Conservation (phyloP, 805 yeast species). For the Wickerhamiella alocasiicola region DNA sequence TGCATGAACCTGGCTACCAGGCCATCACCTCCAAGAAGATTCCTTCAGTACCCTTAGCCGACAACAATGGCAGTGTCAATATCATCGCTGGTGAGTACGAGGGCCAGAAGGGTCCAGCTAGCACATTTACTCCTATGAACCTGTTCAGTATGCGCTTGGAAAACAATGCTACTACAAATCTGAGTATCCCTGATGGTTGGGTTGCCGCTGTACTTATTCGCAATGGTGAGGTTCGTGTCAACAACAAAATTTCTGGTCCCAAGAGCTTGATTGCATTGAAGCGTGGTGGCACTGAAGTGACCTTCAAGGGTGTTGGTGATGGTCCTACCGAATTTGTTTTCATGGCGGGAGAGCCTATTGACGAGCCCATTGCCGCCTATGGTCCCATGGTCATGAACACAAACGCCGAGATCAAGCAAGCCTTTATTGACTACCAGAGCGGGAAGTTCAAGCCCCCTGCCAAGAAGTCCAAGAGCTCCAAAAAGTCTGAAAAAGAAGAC, state of each 20-base stretch:
- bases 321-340: constrained; percentile 49
- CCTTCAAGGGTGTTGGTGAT: background rate
- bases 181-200: constrained; percentile 45
- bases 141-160: constrained; percentile 54
- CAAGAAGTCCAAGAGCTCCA: too few relatives aligned
- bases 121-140: constrained; percentile 72
- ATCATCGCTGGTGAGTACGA: constrained; percentile 68
- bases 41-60: constrained; percentile 47
- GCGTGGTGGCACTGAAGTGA: constrained; percentile 31
- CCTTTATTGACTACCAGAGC: constrained; percentile 58
- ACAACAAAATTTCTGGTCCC: constrained; percentile 26
- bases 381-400: constrained; percentile 84
- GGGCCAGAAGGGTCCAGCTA: constrained; percentile 59
- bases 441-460: too few relatives aligned
- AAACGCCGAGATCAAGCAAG: constrained; percentile 51
- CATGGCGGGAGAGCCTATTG: constrained; percentile 62
- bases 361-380: constrained; percentile 70
- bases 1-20: constrained; percentile 60
- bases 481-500: too few relatives aligned
- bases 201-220: constrained; percentile 60
- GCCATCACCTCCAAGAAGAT: constrained; percentile 57
- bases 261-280: constrained; percentile 31
- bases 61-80: constrained; percentile 50
- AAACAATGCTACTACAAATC: constrained; percentile 44
- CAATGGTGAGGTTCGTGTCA: constrained; percentile 44